Evolutionary conservation across 352 stramenopile species (phyloP), one percentile per base, ranked within the genome.

Genomic region (Aphanomyces invadans): DNA sequence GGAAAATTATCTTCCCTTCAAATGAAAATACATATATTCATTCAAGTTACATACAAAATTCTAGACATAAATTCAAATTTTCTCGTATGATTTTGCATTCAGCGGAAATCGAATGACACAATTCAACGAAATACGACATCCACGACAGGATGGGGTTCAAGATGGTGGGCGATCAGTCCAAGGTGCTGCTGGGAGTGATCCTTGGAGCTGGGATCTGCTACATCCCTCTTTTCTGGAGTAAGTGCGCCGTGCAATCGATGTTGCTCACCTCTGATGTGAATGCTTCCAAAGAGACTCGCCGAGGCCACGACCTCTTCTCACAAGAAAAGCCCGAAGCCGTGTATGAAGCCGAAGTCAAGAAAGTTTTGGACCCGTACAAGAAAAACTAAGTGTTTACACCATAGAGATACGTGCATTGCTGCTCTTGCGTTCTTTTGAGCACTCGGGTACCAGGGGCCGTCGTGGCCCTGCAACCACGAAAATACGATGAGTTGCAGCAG

Each of bases 291-390:
- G 81, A 89, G 66, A 87, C 80, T 67, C 89, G 89, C 70, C 74
- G 83, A 32, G 83, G 83, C 45, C 83, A 92, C 80, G 85, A 92
- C 59, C 76, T 90, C 42, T 92, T 92, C 66, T 93, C 85, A 42
- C 89, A 82, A 42, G 85, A 93, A 68, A 83, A 86, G 73, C 85
- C 85, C 38, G 83, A 90, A 69, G 83, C 81, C 5, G 79, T 93
- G 28, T 79, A 87, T 70, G 80, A 93, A 48, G 74, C 76, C 56
- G 83, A 93, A 69, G 53, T 82, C 39, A 60, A 91, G 65, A 74
- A 78, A 23, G 81, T 33, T 28, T 66, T 66, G 17, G 59, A 44
- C 46, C n/a, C 45, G 17, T 29, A 26, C 59, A 66, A 56, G 39
- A 66, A 66, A 38, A 39, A 66, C 33, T 29, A 66, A 54, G 0